Evolutionary conservation across 768 basidiomycete species (phyloP).

Genomic region (Candolleomyces efflorescens): DNA sequence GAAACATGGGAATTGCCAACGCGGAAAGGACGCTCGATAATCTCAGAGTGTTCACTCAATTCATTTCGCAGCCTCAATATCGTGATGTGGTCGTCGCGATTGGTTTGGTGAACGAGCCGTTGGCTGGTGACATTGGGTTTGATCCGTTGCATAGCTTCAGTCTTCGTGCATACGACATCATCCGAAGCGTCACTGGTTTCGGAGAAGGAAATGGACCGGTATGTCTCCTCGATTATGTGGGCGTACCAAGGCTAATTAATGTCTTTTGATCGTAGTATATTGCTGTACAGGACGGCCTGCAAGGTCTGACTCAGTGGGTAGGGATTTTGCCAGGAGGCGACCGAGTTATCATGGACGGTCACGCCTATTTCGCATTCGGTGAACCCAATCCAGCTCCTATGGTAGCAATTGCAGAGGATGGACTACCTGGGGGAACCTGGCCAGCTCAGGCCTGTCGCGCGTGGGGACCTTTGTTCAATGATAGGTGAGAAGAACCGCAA

Average conservation of each 20-base stretch:
- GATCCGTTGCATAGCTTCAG: slow-evolving; percentile 55
- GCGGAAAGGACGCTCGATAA: slow-evolving; percentile 75
- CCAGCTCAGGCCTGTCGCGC: slow-evolving; percentile 46
- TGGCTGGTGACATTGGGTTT: slow-evolving; percentile 43
- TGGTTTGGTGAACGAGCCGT: slow-evolving; percentile 63
- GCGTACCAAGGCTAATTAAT: too few relatives aligned
- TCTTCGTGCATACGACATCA: slow-evolving; percentile 52
- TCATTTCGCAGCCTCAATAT: slow-evolving; percentile 67
- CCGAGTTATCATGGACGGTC: slow-evolving; percentile 59
- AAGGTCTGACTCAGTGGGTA: slow-evolving; percentile 36
- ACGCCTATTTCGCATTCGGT: slow-evolving; percentile 65
- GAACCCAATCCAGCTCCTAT: slow-evolving; percentile 33
- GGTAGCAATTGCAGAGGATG: slow-evolving; percentile 24
- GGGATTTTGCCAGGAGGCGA: slow-evolving; percentile 55
- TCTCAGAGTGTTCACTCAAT: slow-evolving; percentile 71
- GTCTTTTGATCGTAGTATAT: slow-evolving; percentile 41
- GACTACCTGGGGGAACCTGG: slow-evolving; percentile 40
- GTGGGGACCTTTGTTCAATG: slow-evolving; percentile 58
- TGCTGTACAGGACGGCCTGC: slow-evolving; percentile 45
- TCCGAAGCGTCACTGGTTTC: slow-evolving; percentile 65
- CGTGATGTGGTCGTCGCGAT: slow-evolving; percentile 52
- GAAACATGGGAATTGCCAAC: slow-evolving; percentile 84
- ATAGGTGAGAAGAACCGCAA: slow-evolving; percentile 26
- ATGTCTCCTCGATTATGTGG: slow-evolving; percentile 10
- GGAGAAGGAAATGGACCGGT: slow-evolving; percentile 64